phyloP scores from a whole-genome alignment of 352 stramenopile species.

The Plasmopara halstedii region DNA sequence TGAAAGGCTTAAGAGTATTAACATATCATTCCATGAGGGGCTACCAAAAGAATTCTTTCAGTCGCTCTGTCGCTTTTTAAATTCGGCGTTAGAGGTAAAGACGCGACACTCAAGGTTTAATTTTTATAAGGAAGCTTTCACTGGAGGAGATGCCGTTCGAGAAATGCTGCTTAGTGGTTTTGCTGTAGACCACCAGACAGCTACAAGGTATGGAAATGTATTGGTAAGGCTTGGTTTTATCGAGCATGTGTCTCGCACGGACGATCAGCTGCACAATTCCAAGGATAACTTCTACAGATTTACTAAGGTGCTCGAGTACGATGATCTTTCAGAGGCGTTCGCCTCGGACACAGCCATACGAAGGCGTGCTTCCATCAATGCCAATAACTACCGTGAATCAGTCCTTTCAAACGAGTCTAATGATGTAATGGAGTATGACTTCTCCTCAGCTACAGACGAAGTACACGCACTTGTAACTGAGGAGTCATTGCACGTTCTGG shows the following conservation, averaged over 20 bases:
- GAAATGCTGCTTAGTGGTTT: conserved; percentile 73
- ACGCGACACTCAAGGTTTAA: conserved; percentile 78
- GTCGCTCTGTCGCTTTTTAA: conserved; percentile 60
- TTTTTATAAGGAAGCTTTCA: conserved; percentile 84
- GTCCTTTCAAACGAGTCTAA: conserved; percentile 54
- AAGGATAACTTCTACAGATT: conserved; percentile 85
- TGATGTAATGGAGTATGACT: conserved; percentile 64
- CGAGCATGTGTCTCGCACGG: conserved; percentile 69
- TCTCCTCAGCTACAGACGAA: conserved; percentile 60
- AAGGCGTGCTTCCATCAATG: conserved; percentile 47
- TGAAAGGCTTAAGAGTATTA: conserved; percentile 66
- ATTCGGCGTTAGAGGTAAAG: conserved; percentile 72
- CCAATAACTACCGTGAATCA: conserved; percentile 67
- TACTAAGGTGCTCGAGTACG: conserved; percentile 57
- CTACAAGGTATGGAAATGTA: conserved; percentile 67
- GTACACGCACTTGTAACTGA: conserved; percentile 80
- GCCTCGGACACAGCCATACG: conserved; percentile 21
- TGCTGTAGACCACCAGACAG: conserved; percentile 62
- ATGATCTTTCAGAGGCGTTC: conserved; percentile 27
- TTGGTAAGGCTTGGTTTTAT: conserved; percentile 77
- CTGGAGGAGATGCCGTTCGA: conserved; percentile 61
- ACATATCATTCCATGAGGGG: conserved; percentile 73
- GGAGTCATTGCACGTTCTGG: conserved; percentile 52
- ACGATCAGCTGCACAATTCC: conserved; percentile 74
- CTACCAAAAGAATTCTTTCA: conserved; percentile 75